A percentile compares a stretch with the other conserved stretches of the same genome.
Evolutionary conservation across 2,329 filamentous ascomycete genomes (phyloP).

Genomic region (Xylaria sp.): DNA sequence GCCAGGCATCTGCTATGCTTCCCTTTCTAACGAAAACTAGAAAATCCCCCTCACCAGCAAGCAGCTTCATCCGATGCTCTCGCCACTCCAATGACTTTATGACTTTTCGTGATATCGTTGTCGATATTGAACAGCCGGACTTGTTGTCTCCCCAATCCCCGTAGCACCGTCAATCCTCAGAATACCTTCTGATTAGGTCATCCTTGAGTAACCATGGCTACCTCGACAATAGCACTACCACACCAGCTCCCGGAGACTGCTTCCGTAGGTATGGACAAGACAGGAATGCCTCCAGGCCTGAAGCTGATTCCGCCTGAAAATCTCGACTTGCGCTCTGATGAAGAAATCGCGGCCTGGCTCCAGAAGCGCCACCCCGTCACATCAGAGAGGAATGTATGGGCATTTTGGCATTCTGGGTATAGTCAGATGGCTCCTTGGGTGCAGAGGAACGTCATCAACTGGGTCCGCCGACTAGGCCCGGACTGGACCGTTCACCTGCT

Average conservation of each 20-base stretch:
- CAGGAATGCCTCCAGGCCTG: constrained; percentile 26
- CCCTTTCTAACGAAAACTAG: too few species aligned
- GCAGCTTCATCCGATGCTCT: not conserved
- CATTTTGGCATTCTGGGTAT: constrained; percentile 45
- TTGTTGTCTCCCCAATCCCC: not conserved
- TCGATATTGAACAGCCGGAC: not conserved
- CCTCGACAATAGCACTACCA: constrained; percentile 15
- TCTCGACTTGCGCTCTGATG: constrained; percentile 35
- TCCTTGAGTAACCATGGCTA: constrained; percentile 18
- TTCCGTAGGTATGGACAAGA: constrained; percentile 10
- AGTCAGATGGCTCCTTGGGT: constrained; percentile 38
- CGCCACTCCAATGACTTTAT: not conserved
- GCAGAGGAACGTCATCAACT: constrained; percentile 42
- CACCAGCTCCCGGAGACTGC: constrained; percentile 12
- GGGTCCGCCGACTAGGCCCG: constrained; percentile 41
- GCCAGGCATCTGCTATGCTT: too few species aligned
- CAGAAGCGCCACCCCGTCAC: constrained; percentile 35
- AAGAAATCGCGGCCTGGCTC: constrained; percentile 38
- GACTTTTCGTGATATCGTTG: not conserved
- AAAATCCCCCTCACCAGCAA: not conserved
- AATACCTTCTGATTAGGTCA: not conserved
- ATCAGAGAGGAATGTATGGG: constrained; percentile 48
- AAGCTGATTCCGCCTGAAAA: constrained; percentile 26
- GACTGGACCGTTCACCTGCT: constrained; percentile 45
- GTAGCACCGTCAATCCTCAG: not conserved